Conservation (phyloP, 2,329 filamentous ascomycete species). For the Didymosphaeria variabile region DNA sequence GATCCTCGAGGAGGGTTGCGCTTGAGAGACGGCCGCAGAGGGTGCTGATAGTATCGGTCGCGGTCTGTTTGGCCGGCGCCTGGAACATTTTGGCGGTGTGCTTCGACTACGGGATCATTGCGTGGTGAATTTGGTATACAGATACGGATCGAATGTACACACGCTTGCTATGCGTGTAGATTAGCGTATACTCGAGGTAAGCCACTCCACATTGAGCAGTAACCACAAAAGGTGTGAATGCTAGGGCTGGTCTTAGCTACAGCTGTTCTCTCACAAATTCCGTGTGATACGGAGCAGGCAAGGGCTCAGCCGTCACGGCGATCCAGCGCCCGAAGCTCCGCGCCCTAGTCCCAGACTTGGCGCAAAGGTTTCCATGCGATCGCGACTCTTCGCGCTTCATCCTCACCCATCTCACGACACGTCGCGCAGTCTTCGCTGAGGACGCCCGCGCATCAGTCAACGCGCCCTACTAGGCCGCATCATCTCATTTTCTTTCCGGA, state of each 20-base stretch:
- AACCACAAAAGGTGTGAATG: neutral
- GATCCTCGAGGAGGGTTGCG: constrained; percentile 91
- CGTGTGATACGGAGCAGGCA: constrained; percentile 26
- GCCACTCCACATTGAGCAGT: neutral
- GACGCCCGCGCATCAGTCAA: constrained; percentile 8
- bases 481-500: neutral
- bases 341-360: constrained; percentile 26
- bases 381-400: constrained; percentile 16
- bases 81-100: constrained; percentile 57
- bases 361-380: constrained; percentile 18
- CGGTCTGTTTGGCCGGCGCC: constrained; percentile 94
- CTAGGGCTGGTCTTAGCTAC: neutral
- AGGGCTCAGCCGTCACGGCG: neutral
- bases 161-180: neutral
- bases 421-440: constrained; percentile 16
- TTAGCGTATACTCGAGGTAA: neutral
- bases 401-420: constrained; percentile 19
- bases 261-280: constrained; percentile 12
- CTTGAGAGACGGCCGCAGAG: constrained; percentile 87
- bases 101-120: constrained; percentile 33
- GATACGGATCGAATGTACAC: neutral
- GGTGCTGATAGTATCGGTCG: constrained; percentile 90
- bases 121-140: constrained; percentile 4
- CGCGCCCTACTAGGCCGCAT: constrained; percentile 1
- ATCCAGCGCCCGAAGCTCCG: neutral